Percentiles rank a stretch among this genome's conserved stretches.
These are phyloP conservation scores for Trichocladium antarcticum DNA, from an alignment of 495 filamentous ascomycete genomes.

Conservation along the genomic window DNA sequence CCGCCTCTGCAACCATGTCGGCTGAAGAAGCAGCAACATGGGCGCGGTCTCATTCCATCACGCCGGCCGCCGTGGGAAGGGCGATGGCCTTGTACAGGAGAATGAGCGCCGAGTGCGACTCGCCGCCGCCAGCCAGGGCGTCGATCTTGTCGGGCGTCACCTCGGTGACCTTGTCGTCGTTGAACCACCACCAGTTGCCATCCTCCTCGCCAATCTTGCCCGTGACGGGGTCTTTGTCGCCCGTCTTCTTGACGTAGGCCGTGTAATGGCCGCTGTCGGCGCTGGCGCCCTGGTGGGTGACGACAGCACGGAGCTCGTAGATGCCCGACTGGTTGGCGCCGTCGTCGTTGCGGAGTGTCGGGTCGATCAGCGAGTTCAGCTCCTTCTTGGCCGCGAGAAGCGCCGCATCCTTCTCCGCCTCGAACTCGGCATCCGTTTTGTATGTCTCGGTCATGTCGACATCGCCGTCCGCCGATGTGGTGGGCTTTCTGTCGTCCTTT, in stretches of 20 bases:
- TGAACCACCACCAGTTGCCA: constrained; percentile 99
- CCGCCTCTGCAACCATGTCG: too few relatives aligned
- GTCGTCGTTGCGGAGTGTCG: constrained; percentile 57
- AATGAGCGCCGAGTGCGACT: constrained; percentile 90
- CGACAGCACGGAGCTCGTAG: constrained; percentile 86
- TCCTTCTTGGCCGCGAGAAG: constrained; percentile 75
- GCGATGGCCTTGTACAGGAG: constrained; percentile 80
- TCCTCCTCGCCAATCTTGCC: constrained; percentile 68
- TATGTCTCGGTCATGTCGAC: constrained; percentile 61
- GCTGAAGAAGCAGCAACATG: neutral
- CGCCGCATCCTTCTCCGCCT: constrained; percentile 64
- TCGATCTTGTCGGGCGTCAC: constrained; percentile 87
- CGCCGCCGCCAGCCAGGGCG: constrained; percentile 82
- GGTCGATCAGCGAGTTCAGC: constrained; percentile 60
- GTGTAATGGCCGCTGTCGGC: constrained; percentile 98
- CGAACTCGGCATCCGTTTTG: constrained; percentile 89
- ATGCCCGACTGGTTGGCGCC: constrained; percentile 85
- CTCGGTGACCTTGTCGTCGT: constrained; percentile 94
- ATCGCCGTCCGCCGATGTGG: constrained; percentile 43
- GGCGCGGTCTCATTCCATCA: constrained; percentile 7
- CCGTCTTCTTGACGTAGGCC: constrained; percentile 88
- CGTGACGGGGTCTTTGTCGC: constrained; percentile 49
- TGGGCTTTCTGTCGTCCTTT: constrained; percentile 27
- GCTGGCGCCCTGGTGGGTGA: constrained; percentile 95
- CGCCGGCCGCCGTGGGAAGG: constrained; percentile 40